Evolutionary conservation across 2,329 filamentous ascomycete genomes (phyloP).

Genomic region (Fusarium subglutinans): DNA sequence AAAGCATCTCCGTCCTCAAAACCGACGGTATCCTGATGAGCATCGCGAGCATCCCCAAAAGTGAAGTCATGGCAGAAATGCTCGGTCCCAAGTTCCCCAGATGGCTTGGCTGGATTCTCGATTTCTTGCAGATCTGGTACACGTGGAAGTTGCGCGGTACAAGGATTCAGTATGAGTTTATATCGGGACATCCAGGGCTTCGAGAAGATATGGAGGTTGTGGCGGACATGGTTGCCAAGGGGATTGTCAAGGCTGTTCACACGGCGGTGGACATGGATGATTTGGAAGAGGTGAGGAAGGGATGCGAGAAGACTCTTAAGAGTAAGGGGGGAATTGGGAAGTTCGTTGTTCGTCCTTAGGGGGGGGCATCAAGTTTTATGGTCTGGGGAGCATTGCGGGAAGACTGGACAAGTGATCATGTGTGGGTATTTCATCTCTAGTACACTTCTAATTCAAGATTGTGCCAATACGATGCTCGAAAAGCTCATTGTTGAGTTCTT

Average conservation of each 20-base stretch:
- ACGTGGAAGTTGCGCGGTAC: slow-evolving; percentile 56
- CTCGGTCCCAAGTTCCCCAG: slow-evolving; percentile 48
- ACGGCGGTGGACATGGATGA: slow-evolving; percentile 54
- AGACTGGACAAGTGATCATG: background rate
- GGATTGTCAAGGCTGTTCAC: slow-evolving; percentile 55
- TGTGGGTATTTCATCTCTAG: background rate
- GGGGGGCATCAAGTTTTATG: too few relatives aligned
- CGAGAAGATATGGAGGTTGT: slow-evolving; percentile 55
- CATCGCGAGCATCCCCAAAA: slow-evolving; percentile 51
- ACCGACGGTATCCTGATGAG: slow-evolving; percentile 52
- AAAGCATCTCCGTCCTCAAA: slow-evolving; percentile 53
- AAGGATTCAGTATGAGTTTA: slow-evolving; percentile 53
- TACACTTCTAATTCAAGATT: background rate
- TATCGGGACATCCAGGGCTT: slow-evolving; percentile 55
- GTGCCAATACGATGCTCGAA: background rate
- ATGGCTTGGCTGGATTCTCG: slow-evolving; percentile 51
- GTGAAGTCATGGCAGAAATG: slow-evolving; percentile 42
- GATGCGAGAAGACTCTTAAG: slow-evolving; percentile 49
- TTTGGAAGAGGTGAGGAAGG: slow-evolving; percentile 53
- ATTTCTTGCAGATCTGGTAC: slow-evolving; percentile 53
- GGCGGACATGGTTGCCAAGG: slow-evolving; percentile 52
- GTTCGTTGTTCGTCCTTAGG: slow-evolving; percentile 40
- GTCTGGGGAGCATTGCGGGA: background rate
- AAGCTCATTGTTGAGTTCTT: too few relatives aligned
- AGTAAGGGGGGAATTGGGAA: slow-evolving; percentile 44